phyloP scores from a whole-genome alignment of 805 yeast genomes.

The Huiozyma naganishii region DNA sequence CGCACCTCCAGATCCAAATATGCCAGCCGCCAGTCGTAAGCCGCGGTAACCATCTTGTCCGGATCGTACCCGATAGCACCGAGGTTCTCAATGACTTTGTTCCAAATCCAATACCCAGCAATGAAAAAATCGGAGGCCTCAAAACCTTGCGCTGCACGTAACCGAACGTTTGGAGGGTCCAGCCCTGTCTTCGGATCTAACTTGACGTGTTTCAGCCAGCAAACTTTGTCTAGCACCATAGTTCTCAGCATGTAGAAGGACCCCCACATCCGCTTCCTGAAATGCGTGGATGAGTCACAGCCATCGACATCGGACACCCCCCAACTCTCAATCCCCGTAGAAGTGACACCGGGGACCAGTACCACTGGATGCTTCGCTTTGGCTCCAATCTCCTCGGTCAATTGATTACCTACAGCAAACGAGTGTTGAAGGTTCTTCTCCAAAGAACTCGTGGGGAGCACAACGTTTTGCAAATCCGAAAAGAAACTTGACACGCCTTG shows the following conservation, averaged over 20 bases:
- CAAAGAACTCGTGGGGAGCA: constrained; percentile 31
- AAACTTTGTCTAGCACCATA: constrained; percentile 81
- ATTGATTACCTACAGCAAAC: constrained; percentile 73
- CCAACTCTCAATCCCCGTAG: constrained; percentile 95
- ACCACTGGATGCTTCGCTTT: constrained; percentile 66
- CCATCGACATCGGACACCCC: constrained; percentile 61
- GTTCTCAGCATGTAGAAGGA: constrained; percentile 89
- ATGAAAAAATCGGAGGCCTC: constrained; percentile 95
- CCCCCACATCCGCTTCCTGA: constrained; percentile 92
- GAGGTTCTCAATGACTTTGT: constrained; percentile 83
- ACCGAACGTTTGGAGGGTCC: constrained; percentile 73
- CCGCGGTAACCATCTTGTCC: constrained; percentile 78
- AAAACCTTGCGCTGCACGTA: constrained; percentile 91
- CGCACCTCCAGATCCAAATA: constrained; percentile 80
- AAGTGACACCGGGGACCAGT: constrained; percentile 91
- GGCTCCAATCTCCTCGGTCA: constrained; percentile 42
- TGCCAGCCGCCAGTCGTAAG: constrained; percentile 94
- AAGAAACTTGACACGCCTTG: constrained; percentile 48
- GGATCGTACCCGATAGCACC: constrained; percentile 94
- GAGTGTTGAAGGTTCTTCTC: constrained; percentile 74
- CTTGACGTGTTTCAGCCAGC: constrained; percentile 90
- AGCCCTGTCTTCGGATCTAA: constrained; percentile 85
- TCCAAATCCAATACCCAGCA: constrained; percentile 99
- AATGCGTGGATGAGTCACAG: constrained; percentile 77
- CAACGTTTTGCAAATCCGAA: constrained; percentile 34